Percentiles rank a stretch among this genome's conserved stretches.
phyloP scores from a whole-genome alignment of 805 yeast species.

The Hanseniaspora valbyensis region DNA sequence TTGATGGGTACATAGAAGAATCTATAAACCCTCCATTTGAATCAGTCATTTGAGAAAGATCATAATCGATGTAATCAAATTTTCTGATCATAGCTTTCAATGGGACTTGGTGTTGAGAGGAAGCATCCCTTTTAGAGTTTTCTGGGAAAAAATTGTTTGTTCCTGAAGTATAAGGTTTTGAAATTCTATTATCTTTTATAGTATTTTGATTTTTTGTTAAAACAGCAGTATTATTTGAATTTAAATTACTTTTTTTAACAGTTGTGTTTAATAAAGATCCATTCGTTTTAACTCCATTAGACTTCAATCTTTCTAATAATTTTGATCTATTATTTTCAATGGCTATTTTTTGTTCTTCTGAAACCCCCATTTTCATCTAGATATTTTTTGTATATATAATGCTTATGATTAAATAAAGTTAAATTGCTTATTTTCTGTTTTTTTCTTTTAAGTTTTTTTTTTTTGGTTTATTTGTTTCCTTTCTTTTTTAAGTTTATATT shows the following conservation, averaged over 20 bases:
- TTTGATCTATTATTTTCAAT: constrained; percentile 49
- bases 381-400: neutral
- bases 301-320: constrained; percentile 49
- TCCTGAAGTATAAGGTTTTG: constrained; percentile 20
- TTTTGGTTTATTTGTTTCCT: too few relatives aligned
- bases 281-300: constrained; percentile 29
- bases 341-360: constrained; percentile 28
- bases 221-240: neutral
- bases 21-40: constrained; percentile 71
- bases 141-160: neutral
- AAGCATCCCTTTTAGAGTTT: constrained; percentile 1
- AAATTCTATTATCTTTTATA: constrained; percentile 15
- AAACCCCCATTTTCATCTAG: constrained; percentile 18
- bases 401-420: too few relatives aligned
- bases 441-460: too few relatives aligned
- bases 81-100: constrained; percentile 40
- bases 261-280: constrained; percentile 2
- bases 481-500: too few relatives aligned
- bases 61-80: constrained; percentile 69
- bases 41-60: constrained; percentile 83
- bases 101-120: neutral
- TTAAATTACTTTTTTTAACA: neutral
- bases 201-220: constrained; percentile 5
- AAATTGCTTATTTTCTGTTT: too few relatives aligned
- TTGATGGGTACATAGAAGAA: constrained; percentile 9